These are phyloP conservation scores for Aeminium ludgeri DNA, from an alignment of 495 filamentous ascomycete genomes.

Conservation along the genomic window DNA sequence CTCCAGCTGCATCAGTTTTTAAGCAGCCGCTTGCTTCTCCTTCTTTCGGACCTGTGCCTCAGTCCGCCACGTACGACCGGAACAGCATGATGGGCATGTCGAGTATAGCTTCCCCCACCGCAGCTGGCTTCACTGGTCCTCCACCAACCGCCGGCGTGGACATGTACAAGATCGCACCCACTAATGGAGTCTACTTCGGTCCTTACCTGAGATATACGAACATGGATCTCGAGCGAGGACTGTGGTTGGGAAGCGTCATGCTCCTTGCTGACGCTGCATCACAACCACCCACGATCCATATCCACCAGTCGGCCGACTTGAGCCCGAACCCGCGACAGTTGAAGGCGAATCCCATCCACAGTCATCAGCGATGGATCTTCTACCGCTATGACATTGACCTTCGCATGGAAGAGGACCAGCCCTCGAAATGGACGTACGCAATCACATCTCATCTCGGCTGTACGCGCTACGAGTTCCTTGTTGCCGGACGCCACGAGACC, in stretches of 20 bases:
- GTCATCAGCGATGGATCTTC: slow-evolving; percentile 85
- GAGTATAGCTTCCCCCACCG: slow-evolving; percentile 40
- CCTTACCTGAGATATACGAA: slow-evolving; percentile 92
- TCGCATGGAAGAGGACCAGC: slow-evolving; percentile 65
- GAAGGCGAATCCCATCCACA: slow-evolving; percentile 65
- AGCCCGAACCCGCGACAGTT: slow-evolving; percentile 87
- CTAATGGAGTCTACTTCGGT: slow-evolving; percentile 97
- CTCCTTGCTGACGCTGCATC: slow-evolving; percentile 84
- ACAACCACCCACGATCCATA: slow-evolving; percentile 78
- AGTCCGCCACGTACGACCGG: slow-evolving; percentile 34
- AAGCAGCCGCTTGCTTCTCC: slow-evolving; percentile 59
- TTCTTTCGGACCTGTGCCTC: slow-evolving; percentile 29
- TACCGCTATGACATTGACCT: slow-evolving; percentile 91
- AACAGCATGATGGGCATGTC: slow-evolving; percentile 62
- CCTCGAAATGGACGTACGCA: slow-evolving; percentile 93
- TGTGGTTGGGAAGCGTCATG: slow-evolving; percentile 73
- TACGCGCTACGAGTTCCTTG: slow-evolving; percentile 94
- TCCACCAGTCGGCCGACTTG: slow-evolving; percentile 78
- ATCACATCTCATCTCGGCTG: slow-evolving; percentile 94
- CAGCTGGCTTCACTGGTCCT: slow-evolving; percentile 61
- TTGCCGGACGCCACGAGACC: slow-evolving; percentile 75
- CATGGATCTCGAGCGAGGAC: slow-evolving; percentile 82
- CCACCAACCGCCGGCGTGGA: slow-evolving; percentile 78
- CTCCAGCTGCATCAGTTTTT: slow-evolving; percentile 47
- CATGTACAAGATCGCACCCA: slow-evolving; percentile 79